Evolutionary conservation across 208 protist genomes (phyloP).

Genomic region (Wallacemonas sp.): DNA sequence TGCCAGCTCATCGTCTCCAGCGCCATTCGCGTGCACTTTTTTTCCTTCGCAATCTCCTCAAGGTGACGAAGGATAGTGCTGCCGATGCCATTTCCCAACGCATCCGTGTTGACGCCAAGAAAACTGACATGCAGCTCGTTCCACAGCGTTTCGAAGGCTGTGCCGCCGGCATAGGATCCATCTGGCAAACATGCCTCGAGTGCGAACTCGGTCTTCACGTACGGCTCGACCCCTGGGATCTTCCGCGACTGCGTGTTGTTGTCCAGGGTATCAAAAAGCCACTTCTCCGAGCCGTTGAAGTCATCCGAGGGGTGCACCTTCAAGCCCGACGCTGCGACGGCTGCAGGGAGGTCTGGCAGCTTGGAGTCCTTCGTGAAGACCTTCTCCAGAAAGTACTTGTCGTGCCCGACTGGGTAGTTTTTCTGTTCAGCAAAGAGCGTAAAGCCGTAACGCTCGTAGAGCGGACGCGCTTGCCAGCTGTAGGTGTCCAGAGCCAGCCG

Average conservation of each 20-base stretch:
- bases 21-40: conserved; percentile 11
- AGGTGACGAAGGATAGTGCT: background rate
- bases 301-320: conserved; percentile 12
- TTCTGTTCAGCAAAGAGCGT: conserved; percentile 26
- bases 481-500: conserved; percentile 40
- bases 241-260: conserved; percentile 3
- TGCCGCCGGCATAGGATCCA: background rate
- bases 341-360: background rate
- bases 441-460: conserved; percentile 46
- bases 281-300: background rate
- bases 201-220: background rate
- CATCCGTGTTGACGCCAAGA: conserved; percentile 3
- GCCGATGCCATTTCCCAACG: background rate
- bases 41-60: background rate
- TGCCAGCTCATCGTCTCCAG: conserved; percentile 20
- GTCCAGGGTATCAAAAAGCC: conserved; percentile 11
- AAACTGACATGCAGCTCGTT: conserved; percentile 15
- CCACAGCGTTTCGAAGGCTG: conserved; percentile 15
- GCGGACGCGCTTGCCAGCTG: conserved; percentile 48
- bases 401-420: conserved; percentile 30
- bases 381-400: conserved; percentile 42
- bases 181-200: conserved; percentile 4
- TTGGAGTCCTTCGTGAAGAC: conserved; percentile 15
- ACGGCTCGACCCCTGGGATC: conserved; percentile 3
- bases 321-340: background rate